Percentiles rank a stretch among this genome's conserved stretches.
These are phyloP conservation scores for Epithele typhae DNA, from an alignment of 768 basidiomycete genomes.

Conservation along the genomic window DNA sequence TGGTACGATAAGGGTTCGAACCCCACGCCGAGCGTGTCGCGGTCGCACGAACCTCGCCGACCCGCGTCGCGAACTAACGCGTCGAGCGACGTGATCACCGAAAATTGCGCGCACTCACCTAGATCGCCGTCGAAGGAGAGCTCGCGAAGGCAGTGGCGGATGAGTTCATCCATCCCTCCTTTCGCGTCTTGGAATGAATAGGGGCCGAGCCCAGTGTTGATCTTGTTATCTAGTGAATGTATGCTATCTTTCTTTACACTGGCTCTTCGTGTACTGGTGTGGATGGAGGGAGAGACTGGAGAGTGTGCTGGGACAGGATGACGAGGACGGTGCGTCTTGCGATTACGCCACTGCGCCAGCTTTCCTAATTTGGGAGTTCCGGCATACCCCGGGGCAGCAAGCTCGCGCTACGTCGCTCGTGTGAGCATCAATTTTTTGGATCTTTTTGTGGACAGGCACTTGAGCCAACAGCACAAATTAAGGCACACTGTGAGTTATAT, in stretches of 20 bases:
- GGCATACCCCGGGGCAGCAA: too few relatives aligned
- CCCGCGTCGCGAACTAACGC: too few relatives aligned
- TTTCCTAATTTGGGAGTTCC: neutral
- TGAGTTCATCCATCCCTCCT: conserved; percentile 78
- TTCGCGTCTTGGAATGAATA: too few relatives aligned
- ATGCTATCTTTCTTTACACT: too few relatives aligned
- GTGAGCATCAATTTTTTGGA: too few relatives aligned
- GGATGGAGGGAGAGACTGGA: neutral
- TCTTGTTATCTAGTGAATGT: too few relatives aligned
- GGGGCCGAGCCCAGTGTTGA: too few relatives aligned
- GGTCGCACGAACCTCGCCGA: too few relatives aligned
- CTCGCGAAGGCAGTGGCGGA: conserved; percentile 81
- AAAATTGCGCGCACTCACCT: conserved; percentile 48
- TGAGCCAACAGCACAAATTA: too few relatives aligned
- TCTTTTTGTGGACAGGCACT: too few relatives aligned
- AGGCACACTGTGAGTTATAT: too few relatives aligned
- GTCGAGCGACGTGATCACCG: neutral
- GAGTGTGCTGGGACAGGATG: neutral
- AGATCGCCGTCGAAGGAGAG: conserved; percentile 88
- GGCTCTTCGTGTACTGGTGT: neutral
- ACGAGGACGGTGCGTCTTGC: conserved; percentile 1
- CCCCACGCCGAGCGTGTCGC: conserved; percentile 17
- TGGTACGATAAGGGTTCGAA: conserved; percentile 22
- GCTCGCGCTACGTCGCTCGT: too few relatives aligned
- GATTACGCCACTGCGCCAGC: conserved; percentile 3